Evolutionary conservation across 495 filamentous ascomycete species (phyloP), one percentile per base, ranked within the genome.

Genomic region (Cladorrhinum samala): DNA sequence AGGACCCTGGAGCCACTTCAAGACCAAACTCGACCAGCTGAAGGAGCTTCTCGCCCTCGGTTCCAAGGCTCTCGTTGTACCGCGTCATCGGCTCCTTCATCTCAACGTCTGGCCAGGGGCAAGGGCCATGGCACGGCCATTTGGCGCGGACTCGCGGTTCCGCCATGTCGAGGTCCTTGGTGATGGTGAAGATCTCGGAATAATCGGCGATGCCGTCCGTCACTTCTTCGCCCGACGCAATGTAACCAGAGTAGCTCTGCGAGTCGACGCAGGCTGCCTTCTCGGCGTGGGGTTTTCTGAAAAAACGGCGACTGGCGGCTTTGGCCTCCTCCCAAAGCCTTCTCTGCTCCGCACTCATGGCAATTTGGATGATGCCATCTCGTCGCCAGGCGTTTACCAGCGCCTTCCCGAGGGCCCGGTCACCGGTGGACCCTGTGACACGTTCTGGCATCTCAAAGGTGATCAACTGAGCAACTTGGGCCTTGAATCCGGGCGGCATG

Each of bases 141-240:
- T 60, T 56, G n/a, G 57, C 57, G 18, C 55, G 53, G 3, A 76
- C 72, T 6, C 69, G 60, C 19, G 61, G 38, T 18, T 76, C 71
- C 9, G 55, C 40, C 8, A 54, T n/a, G 25, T 50, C 61, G 4
- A 75, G 60, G 50, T 76, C 72, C 48, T 73, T 74, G 24, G 68
- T 74, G 45, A 76, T 65, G 40, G 72, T 76, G 57, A 76, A 74
- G 38, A 74, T 71, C 62, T 76, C 72, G 2, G 72, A 74, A 54
- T 74, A 76, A 53, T 76, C 72, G 37, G 68, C 70, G 24, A 76
- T 62, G 11, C 68, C 71, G 50, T 68, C 67, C n/a, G 72, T 76
- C 4, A 76, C 49, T 52, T 76, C 72, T 55, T 76, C 72, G n/a
- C 72, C 72, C 1, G 72, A 76, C 19, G 71, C 72, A 18, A 76